Base-by-base conservation (phyloP, 345 rosid species). In the Ricinus communis region DNA sequence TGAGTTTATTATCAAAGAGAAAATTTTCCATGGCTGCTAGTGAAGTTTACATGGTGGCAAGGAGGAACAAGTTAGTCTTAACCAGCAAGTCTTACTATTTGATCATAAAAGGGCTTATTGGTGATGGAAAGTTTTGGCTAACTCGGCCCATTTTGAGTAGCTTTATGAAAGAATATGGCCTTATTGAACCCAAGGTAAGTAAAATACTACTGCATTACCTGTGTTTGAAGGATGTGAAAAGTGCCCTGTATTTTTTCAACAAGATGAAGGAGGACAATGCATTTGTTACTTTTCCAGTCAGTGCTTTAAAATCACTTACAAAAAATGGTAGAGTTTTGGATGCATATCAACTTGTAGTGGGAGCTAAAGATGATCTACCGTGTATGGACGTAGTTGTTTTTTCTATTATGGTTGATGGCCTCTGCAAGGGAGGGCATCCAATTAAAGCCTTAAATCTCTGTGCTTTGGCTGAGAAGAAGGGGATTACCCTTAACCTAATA, bases 401-500 rank as follows among this genome's bases (percentile, higher is more conserved):
- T 81, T 70, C 96, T 0, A 71, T 85, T 52, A 74, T 91, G 51
- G 57, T 91, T 38, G 73, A 82, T 82, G 87, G 89, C 71, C 93
- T 94, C 50, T 90, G 91, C 85, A 90, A 89, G 77, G 88, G 69
- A 76, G 92, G 95, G 30, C 78, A 86, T 81, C 69, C 73, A 43
- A 36, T 72, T 59, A 70, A 86, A 81, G 98, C 96, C 40, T 75
- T 91, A 54, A 79, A 87, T 71, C 68, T 91, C 68, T 90, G 97
- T 81, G 68, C 55, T 75, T 82, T 87, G 67, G 83, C 82, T 28
- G 82, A 75, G 85, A 77, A 74, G 30, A 85, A 70, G 63, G 91
- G 90, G 36, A 71, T 86, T 45, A 40, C 65, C 61, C 81, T 85
- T 57, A 91, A 88, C 71, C 82, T 87, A 27, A 63, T 90, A 63